Conservation (phyloP, 192 early-diverging fungal genomes). For the Umbelopsis isabellina region DNA sequence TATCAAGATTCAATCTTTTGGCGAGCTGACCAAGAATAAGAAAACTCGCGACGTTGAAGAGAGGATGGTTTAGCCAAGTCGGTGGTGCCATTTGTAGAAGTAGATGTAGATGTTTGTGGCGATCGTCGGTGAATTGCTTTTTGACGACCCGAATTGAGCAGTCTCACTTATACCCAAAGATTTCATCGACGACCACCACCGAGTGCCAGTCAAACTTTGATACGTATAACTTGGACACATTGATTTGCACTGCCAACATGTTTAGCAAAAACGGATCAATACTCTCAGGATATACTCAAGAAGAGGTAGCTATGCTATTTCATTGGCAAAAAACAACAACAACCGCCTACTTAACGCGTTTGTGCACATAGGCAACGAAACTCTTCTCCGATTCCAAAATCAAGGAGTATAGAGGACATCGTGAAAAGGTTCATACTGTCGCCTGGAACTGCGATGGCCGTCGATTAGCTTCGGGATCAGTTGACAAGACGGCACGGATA, state of each 20-base stretch:
- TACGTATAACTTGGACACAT: no score
- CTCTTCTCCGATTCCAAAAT: slow-evolving; percentile 46
- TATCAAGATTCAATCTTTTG: slow-evolving; percentile 67
- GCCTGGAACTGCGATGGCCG: slow-evolving; percentile 76
- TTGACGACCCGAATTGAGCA: slow-evolving; percentile 1
- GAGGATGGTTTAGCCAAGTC: slow-evolving; percentile 29
- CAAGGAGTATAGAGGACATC: slow-evolving; percentile 57
- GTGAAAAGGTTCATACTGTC: slow-evolving; percentile 67
- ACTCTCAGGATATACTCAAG: slow-evolving; percentile 13
- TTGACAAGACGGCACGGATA: slow-evolving; percentile 73
- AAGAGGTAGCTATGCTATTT: background rate
- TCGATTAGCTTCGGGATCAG: slow-evolving; percentile 71
- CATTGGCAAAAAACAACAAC: background rate
- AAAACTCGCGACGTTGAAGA: slow-evolving; percentile 50
- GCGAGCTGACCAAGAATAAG: slow-evolving; percentile 66
- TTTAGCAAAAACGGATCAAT: slow-evolving; percentile 6
- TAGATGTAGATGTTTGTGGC: background rate
- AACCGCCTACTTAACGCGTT: background rate
- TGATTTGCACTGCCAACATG: background rate
- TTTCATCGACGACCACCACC: background rate
- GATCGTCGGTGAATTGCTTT: background rate
- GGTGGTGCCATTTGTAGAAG: slow-evolving; percentile 20
- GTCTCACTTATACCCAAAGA: background rate
- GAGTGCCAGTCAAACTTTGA: no score
- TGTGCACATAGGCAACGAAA: slow-evolving; percentile 37